These are phyloP conservation scores for Gossypium raimondii DNA, from an alignment of 345 rosid genomes.

Conservation along the genomic window DNA sequence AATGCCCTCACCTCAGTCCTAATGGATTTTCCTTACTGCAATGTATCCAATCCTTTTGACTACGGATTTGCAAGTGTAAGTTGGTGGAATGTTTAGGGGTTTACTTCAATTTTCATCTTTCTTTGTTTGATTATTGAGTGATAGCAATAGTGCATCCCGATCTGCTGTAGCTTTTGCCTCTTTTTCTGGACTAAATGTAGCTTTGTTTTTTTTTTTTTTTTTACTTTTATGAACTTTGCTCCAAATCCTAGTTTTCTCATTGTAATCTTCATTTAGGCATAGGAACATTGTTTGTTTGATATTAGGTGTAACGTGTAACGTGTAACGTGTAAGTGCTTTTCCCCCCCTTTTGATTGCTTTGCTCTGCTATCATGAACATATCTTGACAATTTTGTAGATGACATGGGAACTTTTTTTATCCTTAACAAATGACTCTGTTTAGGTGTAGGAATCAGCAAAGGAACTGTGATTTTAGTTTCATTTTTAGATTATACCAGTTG, in stretches of 20 bases:
- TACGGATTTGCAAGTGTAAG: constrained; percentile 17
- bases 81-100: background rate
- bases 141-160: background rate
- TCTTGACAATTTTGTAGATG: background rate
- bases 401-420: too few relatives aligned
- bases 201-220: background rate
- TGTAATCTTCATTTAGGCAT: background rate
- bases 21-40: background rate
- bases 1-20: constrained; percentile 29
- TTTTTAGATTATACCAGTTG: background rate
- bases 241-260: background rate
- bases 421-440: background rate
- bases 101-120: constrained; percentile 1
- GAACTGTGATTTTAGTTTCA: background rate
- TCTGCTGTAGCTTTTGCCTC: constrained; percentile 8
- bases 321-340: too few relatives aligned
- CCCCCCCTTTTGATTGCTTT: too few relatives aligned
- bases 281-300: too few relatives aligned
- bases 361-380: background rate
- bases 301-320: too few relatives aligned
- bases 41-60: background rate
- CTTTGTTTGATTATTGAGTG: background rate
- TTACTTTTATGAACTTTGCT: background rate
- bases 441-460: background rate
- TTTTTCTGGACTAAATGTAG: background rate